Evolutionary conservation across 139 green algal species (phyloP), one percentile per base, ranked within the genome.

Genomic region (Deuterostichococcus epilithicus): DNA sequence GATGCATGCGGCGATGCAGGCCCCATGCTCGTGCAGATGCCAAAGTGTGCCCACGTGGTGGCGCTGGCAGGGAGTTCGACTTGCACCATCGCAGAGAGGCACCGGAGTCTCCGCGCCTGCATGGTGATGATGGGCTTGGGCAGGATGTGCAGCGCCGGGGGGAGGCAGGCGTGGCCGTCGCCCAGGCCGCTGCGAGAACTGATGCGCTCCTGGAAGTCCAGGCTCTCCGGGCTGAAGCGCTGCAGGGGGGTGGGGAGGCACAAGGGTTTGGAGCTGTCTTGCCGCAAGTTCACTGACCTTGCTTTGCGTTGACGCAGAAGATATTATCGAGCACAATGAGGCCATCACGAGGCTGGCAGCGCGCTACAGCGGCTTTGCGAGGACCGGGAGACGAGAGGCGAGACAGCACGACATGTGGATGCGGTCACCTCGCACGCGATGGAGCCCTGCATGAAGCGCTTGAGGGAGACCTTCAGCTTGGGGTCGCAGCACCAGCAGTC

Each of bases 201-300:
- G 60, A 96, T 92, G 74, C 86, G 84, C 47, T 79, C 34, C 80
- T 96, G 91, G 73, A 95, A 96, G 30, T 93, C 83, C 33, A 96
- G 52, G 25, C 70, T 74, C 47, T 91, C 90, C 37, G 86, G 63
- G 35, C 84, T 83, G 59, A 92, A 93, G 22, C 71, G 76, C 77
- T 89, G 78, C 69, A 85, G 1, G 23, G 36, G n/a, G 2, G 65
- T 18, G 26, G 8, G n/a, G 39, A 72, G 33, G 67, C 10, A 39
- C n/a, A 20, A 39, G 20, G 44, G 15, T 10, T 20, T 6, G 13
- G 15, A 52, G 6, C 72, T 47, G 2, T 45, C n/a, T n/a, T n/a
- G n/a, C n/a, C n/a, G n/a, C n/a, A n/a, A n/a, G n/a, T n/a, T n/a
- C n/a, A n/a, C n/a, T n/a, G n/a, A n/a, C n/a, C n/a, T n/a, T n/a